These are phyloP conservation scores for Wickerhamomyces sp. DNA, from an alignment of 1,139 yeast genomes.

Conservation along the genomic window DNA sequence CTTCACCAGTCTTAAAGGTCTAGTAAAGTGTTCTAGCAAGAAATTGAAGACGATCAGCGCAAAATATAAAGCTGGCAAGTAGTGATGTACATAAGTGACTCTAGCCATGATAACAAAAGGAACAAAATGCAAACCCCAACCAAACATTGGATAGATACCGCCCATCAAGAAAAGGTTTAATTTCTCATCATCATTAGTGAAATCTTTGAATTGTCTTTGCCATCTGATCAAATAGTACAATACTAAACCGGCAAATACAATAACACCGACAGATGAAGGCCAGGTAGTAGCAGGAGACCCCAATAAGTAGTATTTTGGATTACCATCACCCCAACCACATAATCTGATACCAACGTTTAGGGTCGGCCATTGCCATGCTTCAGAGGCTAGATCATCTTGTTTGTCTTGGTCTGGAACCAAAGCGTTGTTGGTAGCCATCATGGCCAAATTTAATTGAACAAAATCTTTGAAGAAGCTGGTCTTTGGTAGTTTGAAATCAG, in stretches of 20 bases:
- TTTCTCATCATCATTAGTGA: slow-evolving; percentile 37
- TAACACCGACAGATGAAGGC: slow-evolving; percentile 74
- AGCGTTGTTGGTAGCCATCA: slow-evolving; percentile 99
- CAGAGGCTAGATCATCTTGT: slow-evolving; percentile 84
- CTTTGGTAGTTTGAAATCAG: slow-evolving; percentile 74
- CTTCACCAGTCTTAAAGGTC: slow-evolving; percentile 35
- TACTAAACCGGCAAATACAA: slow-evolving; percentile 54
- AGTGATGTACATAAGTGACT: slow-evolving; percentile 96
- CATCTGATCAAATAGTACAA: slow-evolving; percentile 69
- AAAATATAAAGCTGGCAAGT: slow-evolving; percentile 93
- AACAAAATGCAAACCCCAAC: slow-evolving; percentile 90
- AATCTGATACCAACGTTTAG: slow-evolving; percentile 88
- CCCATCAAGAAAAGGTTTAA: slow-evolving; percentile 59
- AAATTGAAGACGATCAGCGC: slow-evolving; percentile 82
- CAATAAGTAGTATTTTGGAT: slow-evolving; percentile 77
- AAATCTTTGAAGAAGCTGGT: slow-evolving; percentile 86
- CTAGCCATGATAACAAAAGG: slow-evolving; percentile 96
- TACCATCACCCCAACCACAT: slow-evolving; percentile 89
- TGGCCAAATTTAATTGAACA: slow-evolving; percentile 87
- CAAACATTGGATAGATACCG: slow-evolving; percentile 85
- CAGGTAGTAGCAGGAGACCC: slow-evolving; percentile 96
- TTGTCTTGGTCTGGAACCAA: slow-evolving; percentile 90
- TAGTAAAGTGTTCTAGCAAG: slow-evolving; percentile 61
- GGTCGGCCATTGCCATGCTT: slow-evolving; percentile 99
- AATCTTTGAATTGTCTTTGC: slow-evolving; percentile 87